Conservation (phyloP, 495 filamentous ascomycete species). For the Hyaloscypha bicolor region DNA sequence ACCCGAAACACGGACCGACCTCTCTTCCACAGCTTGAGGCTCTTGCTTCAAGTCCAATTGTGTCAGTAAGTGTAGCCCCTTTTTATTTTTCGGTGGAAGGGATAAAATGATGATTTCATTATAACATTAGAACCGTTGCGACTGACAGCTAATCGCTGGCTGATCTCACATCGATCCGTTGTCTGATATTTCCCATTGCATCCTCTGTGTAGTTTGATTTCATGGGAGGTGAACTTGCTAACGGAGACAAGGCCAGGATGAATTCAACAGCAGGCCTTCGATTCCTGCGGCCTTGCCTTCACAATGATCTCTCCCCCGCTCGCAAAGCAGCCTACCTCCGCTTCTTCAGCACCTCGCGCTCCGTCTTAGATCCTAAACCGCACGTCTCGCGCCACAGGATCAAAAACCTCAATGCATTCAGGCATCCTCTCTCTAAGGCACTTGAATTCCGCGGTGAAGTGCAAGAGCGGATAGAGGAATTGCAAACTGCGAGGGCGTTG, state of each 20-base stretch:
- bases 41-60: conserved; percentile 19
- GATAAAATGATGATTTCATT: conserved; percentile 48
- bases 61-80: not conserved
- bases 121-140: conserved; percentile 88
- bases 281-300: conserved; percentile 57
- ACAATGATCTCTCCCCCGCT: conserved; percentile 36
- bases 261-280: conserved; percentile 39
- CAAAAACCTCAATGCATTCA: not conserved
- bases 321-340: conserved; percentile 43
- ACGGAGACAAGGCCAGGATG: conserved; percentile 36
- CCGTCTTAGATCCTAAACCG: not conserved
- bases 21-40: conserved; percentile 13
- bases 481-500: conserved; percentile 45
- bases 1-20: not conserved
- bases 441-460: not conserved
- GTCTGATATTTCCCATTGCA: conserved; percentile 34
- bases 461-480: conserved; percentile 49
- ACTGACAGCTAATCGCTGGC: conserved; percentile 69
- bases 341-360: conserved; percentile 43
- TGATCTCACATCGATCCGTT: conserved; percentile 61
- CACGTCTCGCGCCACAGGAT: conserved; percentile 5
- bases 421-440: not conserved
- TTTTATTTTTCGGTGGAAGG: not conserved
- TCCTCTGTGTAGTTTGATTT: conserved; percentile 13
- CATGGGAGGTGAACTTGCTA: conserved; percentile 12